Base-by-base conservation (phyloP, 164 flowering plant genomes). In the Warburgia ugandensis region DNA sequence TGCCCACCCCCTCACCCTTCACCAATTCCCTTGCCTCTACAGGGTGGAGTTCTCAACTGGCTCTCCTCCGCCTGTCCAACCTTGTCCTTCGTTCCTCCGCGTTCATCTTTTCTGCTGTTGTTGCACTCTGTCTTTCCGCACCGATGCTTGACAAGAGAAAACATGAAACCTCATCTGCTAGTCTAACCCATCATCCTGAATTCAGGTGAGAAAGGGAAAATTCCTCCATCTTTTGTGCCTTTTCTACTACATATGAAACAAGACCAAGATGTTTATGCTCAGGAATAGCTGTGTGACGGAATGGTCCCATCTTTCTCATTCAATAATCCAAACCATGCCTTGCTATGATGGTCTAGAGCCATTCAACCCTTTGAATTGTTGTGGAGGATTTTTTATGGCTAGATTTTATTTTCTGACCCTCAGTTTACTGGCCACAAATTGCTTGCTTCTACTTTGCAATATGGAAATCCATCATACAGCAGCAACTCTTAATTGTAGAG, bases 131-230 rank as follows among this genome's bases (percentile, higher is more conserved):
- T 14, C 64, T 73, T 17, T 63, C 66, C 7, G 51, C 53, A 4
- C 35, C 66, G 1, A 20, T 70, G 30, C 45, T 61, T 1, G 20
- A 56, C 28, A 66, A 39, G 28, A 35, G 31, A 13, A 35, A 45
- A 4, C 26, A 29, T 0, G 23, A 36, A n/a, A 22, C 1, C 19
- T 16, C 16, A 2, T 20, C 26, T 51, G 37, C 62, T 3, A 58
- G 46, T 54, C 72, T 73, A 60, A 26, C 30, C 28, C 21, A 63
- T 5, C 20, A 68, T 37, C 54, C 73, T 11, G 73, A 73, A 55
- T 48, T 77, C 27, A 21, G 56, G 81, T 80, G 62, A 66, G 73
- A n/a, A n/a, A n/a, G n/a, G n/a, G n/a, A n/a, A n/a, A n/a, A n/a
- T n/a, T n/a, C n/a, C 35, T 5, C 28, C 3, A 4, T 25, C 12